These are phyloP conservation scores for Erodium maritimum DNA, from an alignment of 345 rosid genomes.

Conservation along the genomic window DNA sequence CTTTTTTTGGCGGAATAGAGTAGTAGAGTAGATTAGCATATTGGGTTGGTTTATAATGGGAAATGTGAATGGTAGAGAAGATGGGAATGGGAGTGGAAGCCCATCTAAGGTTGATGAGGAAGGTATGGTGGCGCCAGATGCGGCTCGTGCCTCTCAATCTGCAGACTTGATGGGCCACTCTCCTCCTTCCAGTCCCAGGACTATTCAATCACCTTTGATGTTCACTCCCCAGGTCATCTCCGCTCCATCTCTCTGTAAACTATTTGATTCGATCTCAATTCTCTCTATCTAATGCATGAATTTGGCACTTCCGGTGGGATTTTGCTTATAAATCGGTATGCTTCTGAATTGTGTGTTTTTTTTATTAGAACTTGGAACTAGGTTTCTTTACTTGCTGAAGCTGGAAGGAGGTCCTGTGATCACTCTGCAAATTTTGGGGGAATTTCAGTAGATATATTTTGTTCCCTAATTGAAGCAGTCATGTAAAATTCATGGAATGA, in stretches of 20 bases:
- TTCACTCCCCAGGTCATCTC: conserved; percentile 79
- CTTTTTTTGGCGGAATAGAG: conserved; percentile 13
- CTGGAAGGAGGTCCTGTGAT: not conserved
- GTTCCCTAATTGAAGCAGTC: not conserved
- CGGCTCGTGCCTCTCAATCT: conserved; percentile 15
- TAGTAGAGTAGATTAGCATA: conserved; percentile 20
- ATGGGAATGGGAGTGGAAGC: conserved; percentile 44
- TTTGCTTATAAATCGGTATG: not conserved
- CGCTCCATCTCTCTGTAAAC: no score
- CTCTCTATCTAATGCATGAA: no score
- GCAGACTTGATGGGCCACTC: conserved; percentile 77
- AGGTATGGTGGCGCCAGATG: conserved; percentile 38
- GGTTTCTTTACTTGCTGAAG: not conserved
- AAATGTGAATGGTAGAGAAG: conserved; percentile 86
- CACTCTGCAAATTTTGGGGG: not conserved
- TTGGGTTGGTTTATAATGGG: conserved; percentile 36
- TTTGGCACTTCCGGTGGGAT: not conserved
- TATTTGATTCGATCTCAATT: not conserved
- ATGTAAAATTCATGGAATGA: not conserved
- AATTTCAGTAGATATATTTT: not conserved
- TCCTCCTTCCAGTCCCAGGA: conserved; percentile 82
- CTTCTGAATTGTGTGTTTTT: not conserved
- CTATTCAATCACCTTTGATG: conserved; percentile 76
- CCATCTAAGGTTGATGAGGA: conserved; percentile 48
- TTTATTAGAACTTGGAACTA: not conserved